phyloP scores from a whole-genome alignment of 2,329 filamentous ascomycete genomes.

The Nigrospora osmanthi region DNA sequence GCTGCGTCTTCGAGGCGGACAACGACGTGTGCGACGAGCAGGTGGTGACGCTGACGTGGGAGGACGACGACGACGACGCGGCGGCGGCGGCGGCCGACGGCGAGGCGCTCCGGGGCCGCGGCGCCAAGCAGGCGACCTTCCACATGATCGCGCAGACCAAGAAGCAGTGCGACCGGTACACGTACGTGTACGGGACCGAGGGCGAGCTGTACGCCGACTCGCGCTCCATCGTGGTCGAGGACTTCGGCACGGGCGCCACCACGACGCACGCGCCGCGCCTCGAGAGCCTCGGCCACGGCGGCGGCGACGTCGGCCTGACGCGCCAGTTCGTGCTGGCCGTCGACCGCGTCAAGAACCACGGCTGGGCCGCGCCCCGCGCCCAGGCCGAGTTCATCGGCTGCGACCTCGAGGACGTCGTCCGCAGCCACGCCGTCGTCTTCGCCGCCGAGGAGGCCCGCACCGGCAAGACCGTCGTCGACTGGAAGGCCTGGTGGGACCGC shows the following conservation, averaged over 20 bases:
- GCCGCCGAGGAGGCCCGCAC: constrained; percentile 81
- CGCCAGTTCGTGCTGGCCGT: constrained; percentile 79
- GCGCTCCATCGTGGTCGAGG: constrained; percentile 63
- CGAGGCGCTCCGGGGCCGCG: constrained; percentile 31
- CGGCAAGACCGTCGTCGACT: constrained; percentile 63
- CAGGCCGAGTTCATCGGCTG: constrained; percentile 74
- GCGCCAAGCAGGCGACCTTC: constrained; percentile 78
- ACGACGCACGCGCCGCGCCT: constrained; percentile 52
- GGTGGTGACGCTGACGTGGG: constrained; percentile 80
- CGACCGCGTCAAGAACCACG: constrained; percentile 65
- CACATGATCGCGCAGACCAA: constrained; percentile 93
- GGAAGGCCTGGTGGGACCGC: constrained; percentile 66
- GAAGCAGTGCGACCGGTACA: constrained; percentile 78
- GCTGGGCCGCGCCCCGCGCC: constrained; percentile 58
- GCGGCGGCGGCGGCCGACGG: background rate
- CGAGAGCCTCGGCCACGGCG: constrained; percentile 58
- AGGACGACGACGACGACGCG: constrained; percentile 49
- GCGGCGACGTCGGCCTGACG: constrained; percentile 73
- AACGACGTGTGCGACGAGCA: constrained; percentile 95
- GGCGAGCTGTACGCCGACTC: constrained; percentile 88
- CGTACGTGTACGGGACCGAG: constrained; percentile 74
- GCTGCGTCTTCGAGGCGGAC: constrained; percentile 90
- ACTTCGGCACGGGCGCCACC: constrained; percentile 55
- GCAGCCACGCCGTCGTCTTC: constrained; percentile 89
- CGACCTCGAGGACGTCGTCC: constrained; percentile 77